A percentile compares a stretch with the other conserved stretches of the same genome.
Evolutionary conservation across 116 monocot genomes (phyloP).

Genomic region (Cymodocea nodosa): DNA sequence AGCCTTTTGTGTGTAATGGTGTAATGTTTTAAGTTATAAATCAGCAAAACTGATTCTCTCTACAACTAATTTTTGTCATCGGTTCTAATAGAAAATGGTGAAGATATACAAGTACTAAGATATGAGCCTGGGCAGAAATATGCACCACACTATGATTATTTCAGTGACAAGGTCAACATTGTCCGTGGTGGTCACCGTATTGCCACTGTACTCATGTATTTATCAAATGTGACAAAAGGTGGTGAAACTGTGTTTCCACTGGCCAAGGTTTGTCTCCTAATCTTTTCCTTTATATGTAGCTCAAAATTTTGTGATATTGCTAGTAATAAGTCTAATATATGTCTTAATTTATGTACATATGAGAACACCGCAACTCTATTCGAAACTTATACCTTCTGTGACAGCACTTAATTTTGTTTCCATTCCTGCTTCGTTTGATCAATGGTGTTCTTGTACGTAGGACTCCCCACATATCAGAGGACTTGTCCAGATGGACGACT

Average conservation of each 20-base stretch:
- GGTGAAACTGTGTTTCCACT: conserved; percentile 91
- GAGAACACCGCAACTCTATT: too few species aligned
- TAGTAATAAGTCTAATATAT: too few species aligned
- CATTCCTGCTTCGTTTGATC: background rate
- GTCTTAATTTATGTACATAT: too few species aligned
- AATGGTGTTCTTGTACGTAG: conserved; percentile 16
- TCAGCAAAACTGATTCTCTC: background rate
- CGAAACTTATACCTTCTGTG: too few species aligned
- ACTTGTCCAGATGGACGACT: conserved; percentile 24
- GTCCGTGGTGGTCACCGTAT: conserved; percentile 85
- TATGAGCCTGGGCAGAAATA: conserved; percentile 92
- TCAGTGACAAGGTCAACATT: conserved; percentile 70
- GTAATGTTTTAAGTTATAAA: too few species aligned
- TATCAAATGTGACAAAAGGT: conserved; percentile 71
- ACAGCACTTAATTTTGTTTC: background rate
- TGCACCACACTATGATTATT: conserved; percentile 90
- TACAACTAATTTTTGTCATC: background rate
- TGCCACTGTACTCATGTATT: conserved; percentile 94
- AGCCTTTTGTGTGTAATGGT: too few species aligned
- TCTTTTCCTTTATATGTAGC: background rate
- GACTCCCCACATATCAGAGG: conserved; percentile 24
- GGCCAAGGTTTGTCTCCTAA: conserved; percentile 40
- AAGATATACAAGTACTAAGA: conserved; percentile 84
- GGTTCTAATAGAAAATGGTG: conserved; percentile 73
- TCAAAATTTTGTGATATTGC: background rate